Conservation (phyloP, 768 basidiomycete species). For the Pleurotus cornucopiae region DNA sequence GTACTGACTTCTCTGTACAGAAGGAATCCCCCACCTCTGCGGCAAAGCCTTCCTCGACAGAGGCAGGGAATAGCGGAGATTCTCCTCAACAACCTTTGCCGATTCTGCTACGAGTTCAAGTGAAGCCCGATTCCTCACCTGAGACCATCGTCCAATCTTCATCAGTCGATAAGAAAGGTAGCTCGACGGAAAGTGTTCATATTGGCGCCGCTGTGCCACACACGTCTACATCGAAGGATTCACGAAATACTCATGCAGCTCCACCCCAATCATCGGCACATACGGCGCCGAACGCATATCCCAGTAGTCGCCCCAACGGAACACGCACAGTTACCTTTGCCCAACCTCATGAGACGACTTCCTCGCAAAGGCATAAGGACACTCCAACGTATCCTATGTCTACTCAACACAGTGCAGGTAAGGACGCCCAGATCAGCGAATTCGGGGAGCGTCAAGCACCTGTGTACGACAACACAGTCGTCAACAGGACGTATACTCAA, state of each 20-base stretch:
- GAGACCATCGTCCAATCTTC: not conserved
- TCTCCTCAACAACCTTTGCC: not conserved
- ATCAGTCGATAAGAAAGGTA: not conserved
- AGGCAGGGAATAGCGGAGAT: not conserved
- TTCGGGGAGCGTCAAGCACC: not conserved
- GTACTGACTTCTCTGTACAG: not conserved
- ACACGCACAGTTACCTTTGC: not conserved
- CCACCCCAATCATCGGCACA: not conserved
- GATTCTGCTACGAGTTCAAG: not conserved
- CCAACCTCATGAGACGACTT: not conserved
- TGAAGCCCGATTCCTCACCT: not conserved
- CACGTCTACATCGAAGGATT: constrained; percentile 1
- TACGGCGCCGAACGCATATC: no score
- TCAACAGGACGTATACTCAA: not conserved
- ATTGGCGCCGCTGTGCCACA: not conserved
- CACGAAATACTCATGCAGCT: not conserved
- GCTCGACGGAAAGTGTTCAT: no score
- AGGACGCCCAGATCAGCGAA: not conserved
- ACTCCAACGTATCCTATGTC: no score
- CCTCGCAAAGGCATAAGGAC: no score
- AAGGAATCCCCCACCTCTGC: not conserved
- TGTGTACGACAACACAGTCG: not conserved
- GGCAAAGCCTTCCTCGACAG: not conserved
- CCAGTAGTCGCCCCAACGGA: not conserved
- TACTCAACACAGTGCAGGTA: no score